Conservation (phyloP, 2,329 filamentous ascomycete genomes). For the Microsporum canis region DNA sequence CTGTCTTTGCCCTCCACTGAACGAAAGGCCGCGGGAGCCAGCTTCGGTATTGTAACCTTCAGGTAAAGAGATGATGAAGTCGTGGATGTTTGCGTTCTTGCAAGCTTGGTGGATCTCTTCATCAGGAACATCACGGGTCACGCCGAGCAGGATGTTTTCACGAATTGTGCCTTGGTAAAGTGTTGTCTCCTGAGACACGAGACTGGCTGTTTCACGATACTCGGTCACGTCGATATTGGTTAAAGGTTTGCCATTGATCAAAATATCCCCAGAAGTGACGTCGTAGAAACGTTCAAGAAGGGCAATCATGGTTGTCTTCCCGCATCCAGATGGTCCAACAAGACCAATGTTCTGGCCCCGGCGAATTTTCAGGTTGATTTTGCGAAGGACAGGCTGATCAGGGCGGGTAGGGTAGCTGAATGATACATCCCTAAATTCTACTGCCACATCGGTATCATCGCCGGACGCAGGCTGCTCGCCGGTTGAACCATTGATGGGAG, state of each 20-base stretch:
- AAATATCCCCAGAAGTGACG: conserved; percentile 50
- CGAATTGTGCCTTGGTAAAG: conserved; percentile 59
- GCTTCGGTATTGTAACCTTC: conserved; percentile 27
- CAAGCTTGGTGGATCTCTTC: conserved; percentile 27
- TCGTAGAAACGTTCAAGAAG: conserved; percentile 59
- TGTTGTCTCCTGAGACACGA: conserved; percentile 64
- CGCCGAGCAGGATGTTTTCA: conserved; percentile 57
- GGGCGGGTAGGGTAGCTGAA: conserved; percentile 25
- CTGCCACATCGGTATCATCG: conserved; percentile 28
- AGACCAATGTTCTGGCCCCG: conserved; percentile 44
- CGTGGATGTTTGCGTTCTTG: conserved; percentile 27
- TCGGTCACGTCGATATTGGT: conserved; percentile 46
- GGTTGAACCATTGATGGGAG: conserved; percentile 27
- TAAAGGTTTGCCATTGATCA: conserved; percentile 53
- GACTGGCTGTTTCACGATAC: conserved; percentile 54
- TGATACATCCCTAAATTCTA: conserved; percentile 36
- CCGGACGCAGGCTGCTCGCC: conserved; percentile 24
- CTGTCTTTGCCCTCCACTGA: conserved; percentile 33
- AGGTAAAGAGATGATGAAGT: conserved; percentile 30
- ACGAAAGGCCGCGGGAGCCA: conserved; percentile 24
- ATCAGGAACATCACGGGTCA: conserved; percentile 18
- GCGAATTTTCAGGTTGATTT: conserved; percentile 28
- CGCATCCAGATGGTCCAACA: conserved; percentile 48
- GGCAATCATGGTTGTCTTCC: conserved; percentile 57
- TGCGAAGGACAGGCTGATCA: conserved; percentile 21